Conservation (phyloP, 768 basidiomycete species). For the Termitomyces sp. region DNA sequence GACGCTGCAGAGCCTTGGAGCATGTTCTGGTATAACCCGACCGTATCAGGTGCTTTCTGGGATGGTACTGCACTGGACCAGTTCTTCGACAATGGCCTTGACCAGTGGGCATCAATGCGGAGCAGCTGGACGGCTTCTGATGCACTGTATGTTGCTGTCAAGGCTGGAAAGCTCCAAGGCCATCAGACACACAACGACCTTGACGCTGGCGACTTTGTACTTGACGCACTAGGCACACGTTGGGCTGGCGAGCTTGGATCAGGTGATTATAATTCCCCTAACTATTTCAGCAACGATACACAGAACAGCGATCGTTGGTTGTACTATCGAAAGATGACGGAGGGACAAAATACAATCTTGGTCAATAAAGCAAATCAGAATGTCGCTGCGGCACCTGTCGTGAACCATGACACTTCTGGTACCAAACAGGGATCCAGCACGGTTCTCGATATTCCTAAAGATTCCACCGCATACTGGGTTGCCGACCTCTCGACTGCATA, state of each 20-base stretch:
- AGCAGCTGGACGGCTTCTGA: constrained; percentile 87
- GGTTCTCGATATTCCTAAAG: constrained; percentile 51
- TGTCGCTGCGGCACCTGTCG: constrained; percentile 59
- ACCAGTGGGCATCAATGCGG: constrained; percentile 90
- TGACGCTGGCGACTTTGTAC: constrained; percentile 91
- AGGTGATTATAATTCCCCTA: constrained; percentile 66
- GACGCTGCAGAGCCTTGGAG: constrained; percentile 82
- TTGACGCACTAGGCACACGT: constrained; percentile 89
- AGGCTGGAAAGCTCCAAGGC: constrained; percentile 72
- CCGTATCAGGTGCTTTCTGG: constrained; percentile 87
- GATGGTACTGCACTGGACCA: constrained; percentile 76
- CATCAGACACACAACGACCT: constrained; percentile 96
- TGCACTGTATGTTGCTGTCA: constrained; percentile 83
- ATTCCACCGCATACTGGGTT: constrained; percentile 80
- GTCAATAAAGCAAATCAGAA: constrained; percentile 76
- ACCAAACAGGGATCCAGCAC: constrained; percentile 83
- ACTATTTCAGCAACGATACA: constrained; percentile 73
- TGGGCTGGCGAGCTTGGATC: constrained; percentile 96
- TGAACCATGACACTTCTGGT: constrained; percentile 44
- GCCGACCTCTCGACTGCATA: constrained; percentile 77
- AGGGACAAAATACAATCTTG: constrained; percentile 94
- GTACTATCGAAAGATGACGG: constrained; percentile 95
- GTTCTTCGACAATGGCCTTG: constrained; percentile 65
- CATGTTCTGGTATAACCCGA: constrained; percentile 93
- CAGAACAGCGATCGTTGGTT: constrained; percentile 75